A percentile compares a stretch with the other conserved stretches of the same genome.
Conservation (phyloP, 345 rosid genomes). For the Reutealis trisperma region DNA sequence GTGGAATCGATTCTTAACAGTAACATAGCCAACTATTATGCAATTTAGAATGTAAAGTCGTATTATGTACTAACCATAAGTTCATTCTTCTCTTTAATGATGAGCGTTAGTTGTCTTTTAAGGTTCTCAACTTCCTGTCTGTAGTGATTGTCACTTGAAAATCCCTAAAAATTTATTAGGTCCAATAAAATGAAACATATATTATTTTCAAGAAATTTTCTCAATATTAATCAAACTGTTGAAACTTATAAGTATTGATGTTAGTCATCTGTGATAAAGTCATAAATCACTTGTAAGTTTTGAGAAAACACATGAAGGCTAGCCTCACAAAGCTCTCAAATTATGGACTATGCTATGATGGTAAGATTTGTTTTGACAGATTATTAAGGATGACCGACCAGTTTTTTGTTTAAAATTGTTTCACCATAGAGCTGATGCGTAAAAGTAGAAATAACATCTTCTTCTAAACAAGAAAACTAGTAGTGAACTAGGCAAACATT, state of each 20-base stretch:
- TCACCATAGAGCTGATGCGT: not conserved
- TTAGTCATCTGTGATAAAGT: not conserved
- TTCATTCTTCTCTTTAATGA: slow-evolving; percentile 57
- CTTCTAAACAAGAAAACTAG: not conserved
- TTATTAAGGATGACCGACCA: not conserved
- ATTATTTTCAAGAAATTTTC: not conserved
- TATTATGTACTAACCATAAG: slow-evolving; percentile 56
- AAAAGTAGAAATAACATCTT: not conserved
- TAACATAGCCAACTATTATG: not conserved
- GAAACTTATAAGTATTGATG: not conserved
- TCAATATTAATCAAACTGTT: not conserved
- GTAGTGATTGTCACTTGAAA: slow-evolving; percentile 27
- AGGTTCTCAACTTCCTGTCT: slow-evolving; percentile 56
- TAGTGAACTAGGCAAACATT: not conserved
- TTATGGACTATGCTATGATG: not conserved
- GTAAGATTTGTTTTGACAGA: not conserved
- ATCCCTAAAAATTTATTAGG: slow-evolving; percentile 33
- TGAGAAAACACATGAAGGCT: not conserved
- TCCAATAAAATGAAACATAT: not conserved
- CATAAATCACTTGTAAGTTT: not conserved
- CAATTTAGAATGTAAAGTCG: not conserved
- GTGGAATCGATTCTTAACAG: too few relatives aligned
- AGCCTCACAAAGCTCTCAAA: not conserved
- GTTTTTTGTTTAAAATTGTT: not conserved
- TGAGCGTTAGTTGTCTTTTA: slow-evolving; percentile 55